Percentiles rank a stretch among this genome's conserved stretches.
Conservation (phyloP, 305 asterid genomes). For the Fraxinus sp. region DNA sequence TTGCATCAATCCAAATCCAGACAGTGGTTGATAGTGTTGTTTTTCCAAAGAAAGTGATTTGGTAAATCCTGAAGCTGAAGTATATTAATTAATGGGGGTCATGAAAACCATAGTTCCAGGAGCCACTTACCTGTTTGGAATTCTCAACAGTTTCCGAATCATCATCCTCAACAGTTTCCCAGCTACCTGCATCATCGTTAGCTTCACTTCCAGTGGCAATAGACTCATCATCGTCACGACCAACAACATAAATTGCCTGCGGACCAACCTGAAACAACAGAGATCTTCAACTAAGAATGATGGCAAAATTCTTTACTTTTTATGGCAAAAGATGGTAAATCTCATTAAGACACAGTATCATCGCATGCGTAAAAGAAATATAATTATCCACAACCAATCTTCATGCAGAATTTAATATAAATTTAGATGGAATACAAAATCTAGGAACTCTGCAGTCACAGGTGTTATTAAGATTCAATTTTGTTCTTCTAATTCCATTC, state of each 20-base stretch:
- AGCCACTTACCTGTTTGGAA: slow-evolving; percentile 58
- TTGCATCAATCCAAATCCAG: neutral
- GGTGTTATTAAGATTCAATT: neutral
- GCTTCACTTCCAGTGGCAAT: slow-evolving; percentile 71
- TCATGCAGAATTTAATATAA: neutral
- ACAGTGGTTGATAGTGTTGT: neutral
- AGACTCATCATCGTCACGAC: slow-evolving; percentile 95
- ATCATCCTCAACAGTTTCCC: slow-evolving; percentile 96
- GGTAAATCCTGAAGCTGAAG: slow-evolving; percentile 15
- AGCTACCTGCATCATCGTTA: slow-evolving; percentile 83
- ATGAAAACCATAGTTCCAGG: slow-evolving; percentile 18
- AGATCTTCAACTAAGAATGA: slow-evolving; percentile 18
- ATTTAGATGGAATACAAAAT: neutral
- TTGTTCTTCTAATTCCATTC: neutral
- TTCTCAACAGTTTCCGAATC: slow-evolving; percentile 46
- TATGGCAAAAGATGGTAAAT: neutral
- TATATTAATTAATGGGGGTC: neutral
- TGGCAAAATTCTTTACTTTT: neutral
- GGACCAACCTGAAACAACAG: slow-evolving; percentile 81
- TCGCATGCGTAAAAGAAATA: neutral
- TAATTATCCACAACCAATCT: neutral
- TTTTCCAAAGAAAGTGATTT: neutral
- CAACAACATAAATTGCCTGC: slow-evolving; percentile 97
- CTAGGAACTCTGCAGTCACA: neutral
- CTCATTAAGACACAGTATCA: neutral